These are phyloP conservation scores for Dothidotthia symphoricarpi DNA, from an alignment of 2,329 filamentous ascomycete species.

Conservation along the genomic window DNA sequence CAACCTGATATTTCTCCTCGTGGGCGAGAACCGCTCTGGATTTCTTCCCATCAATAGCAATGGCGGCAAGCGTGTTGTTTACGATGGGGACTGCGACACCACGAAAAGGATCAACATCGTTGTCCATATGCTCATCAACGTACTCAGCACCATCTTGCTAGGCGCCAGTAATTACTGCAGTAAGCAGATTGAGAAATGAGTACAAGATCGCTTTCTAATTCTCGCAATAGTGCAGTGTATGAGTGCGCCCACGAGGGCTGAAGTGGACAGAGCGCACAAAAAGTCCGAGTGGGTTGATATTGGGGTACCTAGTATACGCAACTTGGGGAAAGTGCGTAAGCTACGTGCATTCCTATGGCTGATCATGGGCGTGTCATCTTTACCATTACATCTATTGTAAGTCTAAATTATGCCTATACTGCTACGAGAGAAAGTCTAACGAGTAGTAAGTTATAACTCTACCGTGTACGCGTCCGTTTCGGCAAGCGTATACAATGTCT, in stretches of 20 bases:
- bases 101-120: slow-evolving; percentile 2
- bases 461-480: slow-evolving; percentile 18
- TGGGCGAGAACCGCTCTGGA: not conserved
- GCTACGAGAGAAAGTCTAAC: not conserved
- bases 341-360: slow-evolving; percentile 9
- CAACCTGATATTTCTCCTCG: slow-evolving; percentile 1
- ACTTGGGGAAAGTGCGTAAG: slow-evolving; percentile 13
- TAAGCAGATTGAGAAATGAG: no score
- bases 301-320: slow-evolving; percentile 19
- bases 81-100: slow-evolving; percentile 2
- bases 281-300: slow-evolving; percentile 11
- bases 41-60: not conserved
- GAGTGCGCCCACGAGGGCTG: slow-evolving; percentile 49
- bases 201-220: slow-evolving; percentile 34
- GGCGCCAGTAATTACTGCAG: slow-evolving; percentile 52
- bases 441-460: slow-evolving; percentile 30
- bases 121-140: slow-evolving; percentile 52
- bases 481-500: slow-evolving; percentile 4
- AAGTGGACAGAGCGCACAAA: slow-evolving; percentile 51
- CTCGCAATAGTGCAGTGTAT: slow-evolving; percentile 56
- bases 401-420: not conserved
- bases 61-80: slow-evolving; percentile 2
- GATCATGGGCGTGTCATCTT: slow-evolving; percentile 9
- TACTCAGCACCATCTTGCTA: slow-evolving; percentile 47
- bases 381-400: slow-evolving; percentile 21